These are phyloP conservation scores for Tylopilus sp. DNA, from an alignment of 768 basidiomycete species.

Conservation along the genomic window DNA sequence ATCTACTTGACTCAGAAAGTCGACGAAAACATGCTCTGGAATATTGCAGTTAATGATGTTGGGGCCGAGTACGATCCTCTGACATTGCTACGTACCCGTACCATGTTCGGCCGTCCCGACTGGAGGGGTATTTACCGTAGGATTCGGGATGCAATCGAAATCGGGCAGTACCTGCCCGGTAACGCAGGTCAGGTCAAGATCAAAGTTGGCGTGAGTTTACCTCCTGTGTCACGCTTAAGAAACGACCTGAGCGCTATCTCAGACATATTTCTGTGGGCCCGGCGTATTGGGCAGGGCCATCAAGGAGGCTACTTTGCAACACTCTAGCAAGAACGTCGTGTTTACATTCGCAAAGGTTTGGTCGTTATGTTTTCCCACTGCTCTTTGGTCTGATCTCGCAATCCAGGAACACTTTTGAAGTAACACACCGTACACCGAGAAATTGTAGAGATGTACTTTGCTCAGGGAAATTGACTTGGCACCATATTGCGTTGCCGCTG, in stretches of 20 bases:
- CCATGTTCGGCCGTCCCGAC: conserved; percentile 90
- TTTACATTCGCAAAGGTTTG: conserved; percentile 83
- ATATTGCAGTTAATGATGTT: conserved; percentile 84
- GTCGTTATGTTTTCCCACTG: conserved; percentile 12
- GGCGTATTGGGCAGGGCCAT: conserved; percentile 69
- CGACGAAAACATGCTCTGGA: conserved; percentile 84
- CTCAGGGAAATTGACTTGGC: neutral
- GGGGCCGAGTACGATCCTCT: conserved; percentile 86
- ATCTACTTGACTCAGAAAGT: conserved; percentile 89
- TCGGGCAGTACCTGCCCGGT: conserved; percentile 78
- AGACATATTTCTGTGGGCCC: conserved; percentile 92
- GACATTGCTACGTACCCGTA: conserved; percentile 82
- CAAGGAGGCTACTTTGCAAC: conserved; percentile 62
- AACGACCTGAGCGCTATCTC: conserved; percentile 1
- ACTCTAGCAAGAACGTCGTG: conserved; percentile 53
- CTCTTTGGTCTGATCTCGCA: neutral
- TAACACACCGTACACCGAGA: neutral
- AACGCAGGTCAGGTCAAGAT: conserved; percentile 76
- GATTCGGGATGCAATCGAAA: conserved; percentile 76
- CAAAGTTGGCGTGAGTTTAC: conserved; percentile 68
- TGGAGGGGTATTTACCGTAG: conserved; percentile 79
- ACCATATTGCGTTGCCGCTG: neutral
- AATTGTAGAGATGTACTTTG: neutral
- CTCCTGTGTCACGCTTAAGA: neutral
- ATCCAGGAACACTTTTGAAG: conserved; percentile 18